These are phyloP conservation scores for Chalaropsis thielavioides DNA, from an alignment of 2,329 filamentous ascomycete genomes.

Conservation along the genomic window DNA sequence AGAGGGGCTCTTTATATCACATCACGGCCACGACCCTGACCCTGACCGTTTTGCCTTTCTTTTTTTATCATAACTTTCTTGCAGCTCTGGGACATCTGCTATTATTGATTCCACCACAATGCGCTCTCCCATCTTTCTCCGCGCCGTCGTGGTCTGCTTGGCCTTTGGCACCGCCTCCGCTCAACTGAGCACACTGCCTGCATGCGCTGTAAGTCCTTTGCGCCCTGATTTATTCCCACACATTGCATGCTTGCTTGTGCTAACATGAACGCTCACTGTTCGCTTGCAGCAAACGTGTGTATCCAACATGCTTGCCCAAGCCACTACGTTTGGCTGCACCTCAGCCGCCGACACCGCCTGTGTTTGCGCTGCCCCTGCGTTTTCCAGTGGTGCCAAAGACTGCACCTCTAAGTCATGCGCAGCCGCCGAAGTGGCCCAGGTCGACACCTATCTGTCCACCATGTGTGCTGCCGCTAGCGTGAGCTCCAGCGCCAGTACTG, in stretches of 20 bases:
- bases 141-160: constrained; percentile 7
- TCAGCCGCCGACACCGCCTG: constrained; percentile 25
- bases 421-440: constrained; percentile 22
- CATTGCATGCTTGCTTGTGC: not conserved
- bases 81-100: not conserved
- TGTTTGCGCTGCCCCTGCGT: constrained; percentile 28
- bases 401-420: constrained; percentile 25
- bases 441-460: constrained; percentile 21
- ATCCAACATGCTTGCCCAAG: constrained; percentile 14
- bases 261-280: not conserved
- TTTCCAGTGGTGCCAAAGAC: constrained; percentile 28
- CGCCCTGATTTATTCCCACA: not conserved
- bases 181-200: constrained; percentile 13
- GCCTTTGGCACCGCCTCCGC: constrained; percentile 8
- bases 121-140: constrained; percentile 9
- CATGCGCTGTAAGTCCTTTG: constrained; percentile 14
- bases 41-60: not conserved
- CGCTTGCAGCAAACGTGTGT: constrained; percentile 17
- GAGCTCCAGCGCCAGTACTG: constrained; percentile 7
- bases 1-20: not conserved
- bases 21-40: not conserved
- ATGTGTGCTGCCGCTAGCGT: constrained; percentile 22
- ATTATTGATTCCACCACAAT: not conserved
- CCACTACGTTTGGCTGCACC: constrained; percentile 12
- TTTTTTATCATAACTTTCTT: not conserved